Conservation (phyloP, 2,329 filamentous ascomycete species). For the Paecilomyces niveus region DNA sequence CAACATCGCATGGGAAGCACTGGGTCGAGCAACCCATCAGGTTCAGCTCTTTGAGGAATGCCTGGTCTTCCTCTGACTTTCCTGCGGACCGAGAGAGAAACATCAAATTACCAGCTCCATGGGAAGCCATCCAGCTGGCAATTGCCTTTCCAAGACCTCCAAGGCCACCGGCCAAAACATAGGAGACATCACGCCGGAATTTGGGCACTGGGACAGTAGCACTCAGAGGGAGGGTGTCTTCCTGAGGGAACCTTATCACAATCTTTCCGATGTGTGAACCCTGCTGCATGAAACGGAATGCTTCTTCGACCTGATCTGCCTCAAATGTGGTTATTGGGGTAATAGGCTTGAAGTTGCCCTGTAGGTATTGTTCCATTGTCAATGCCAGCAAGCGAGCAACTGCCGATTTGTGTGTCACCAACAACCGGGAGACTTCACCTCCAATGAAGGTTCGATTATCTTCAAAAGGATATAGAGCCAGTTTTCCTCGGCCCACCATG, state of each 20-base stretch:
- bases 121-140: constrained; percentile 26
- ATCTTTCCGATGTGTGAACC: constrained; percentile 42
- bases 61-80: constrained; percentile 6
- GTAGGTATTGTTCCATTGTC: no score
- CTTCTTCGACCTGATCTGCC: constrained; percentile 25
- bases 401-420: no score
- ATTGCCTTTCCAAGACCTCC: constrained; percentile 33
- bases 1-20: constrained; percentile 9
- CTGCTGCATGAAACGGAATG: constrained; percentile 38
- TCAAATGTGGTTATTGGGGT: constrained; percentile 13
- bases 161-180: constrained; percentile 33
- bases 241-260: constrained; percentile 22
- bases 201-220: neutral
- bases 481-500: constrained; percentile 11
- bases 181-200: constrained; percentile 15
- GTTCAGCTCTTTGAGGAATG: constrained; percentile 15
- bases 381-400: no score
- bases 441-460: constrained; percentile 15
- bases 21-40: constrained; percentile 13
- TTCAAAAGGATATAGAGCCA: constrained; percentile 17
- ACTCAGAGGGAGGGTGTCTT: neutral
- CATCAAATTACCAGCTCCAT: constrained; percentile 28
- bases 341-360: constrained; percentile 13
- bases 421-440: neutral
- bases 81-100: constrained; percentile 27